Evolutionary conservation across 441 rosid genomes (phyloP), one percentile per base, ranked within the genome.

Genomic region (Brassica balearica): DNA sequence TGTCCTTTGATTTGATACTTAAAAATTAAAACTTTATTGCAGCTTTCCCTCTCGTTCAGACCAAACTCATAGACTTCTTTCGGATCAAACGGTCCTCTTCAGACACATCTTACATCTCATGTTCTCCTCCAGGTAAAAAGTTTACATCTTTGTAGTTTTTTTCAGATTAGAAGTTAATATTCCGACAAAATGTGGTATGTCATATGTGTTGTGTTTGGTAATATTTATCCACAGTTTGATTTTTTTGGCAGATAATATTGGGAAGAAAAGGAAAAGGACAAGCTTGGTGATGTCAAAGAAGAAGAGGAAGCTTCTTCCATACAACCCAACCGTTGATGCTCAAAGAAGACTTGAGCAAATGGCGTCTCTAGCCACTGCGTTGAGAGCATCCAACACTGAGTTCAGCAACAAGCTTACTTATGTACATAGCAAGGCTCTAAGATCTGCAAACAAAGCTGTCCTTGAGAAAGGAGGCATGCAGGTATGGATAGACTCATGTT

Each of bases 31-130:
- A 6, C 20, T 53, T 53, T 53, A 14, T 14, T 83, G 81, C 96
- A 90, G 95, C 87, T 29, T 92, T 95, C 43, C 97, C 97, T 69
- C 88, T 90, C 3, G 84, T 87, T 69, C 95, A 90, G 78, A 90
- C 95, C 67, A 90, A 87, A 36, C 86, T 90, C 27, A 36, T 87
- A 7, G 92, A 90, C 70, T 90, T 90, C 68, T 90, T 90, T 62
- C 88, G 88, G 65, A 88, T 90, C 64, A 85, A 83, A 77, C 75
- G 87, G 62, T 70, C 90, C 56, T 51, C 56, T 0, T 8, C 81
- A 1, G 87, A 77, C 38, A 0, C 19, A 19, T 19, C 0, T 25
- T 25, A 25, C 27, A 51, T 51, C 58, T 51, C 20, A 51, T 51
- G 20, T 78, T 85, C 85, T 80, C 27, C 27, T 25, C 83, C 85